Base-by-base conservation (phyloP, 352 stramenopile species). In the Globisporangium perplexum region DNA sequence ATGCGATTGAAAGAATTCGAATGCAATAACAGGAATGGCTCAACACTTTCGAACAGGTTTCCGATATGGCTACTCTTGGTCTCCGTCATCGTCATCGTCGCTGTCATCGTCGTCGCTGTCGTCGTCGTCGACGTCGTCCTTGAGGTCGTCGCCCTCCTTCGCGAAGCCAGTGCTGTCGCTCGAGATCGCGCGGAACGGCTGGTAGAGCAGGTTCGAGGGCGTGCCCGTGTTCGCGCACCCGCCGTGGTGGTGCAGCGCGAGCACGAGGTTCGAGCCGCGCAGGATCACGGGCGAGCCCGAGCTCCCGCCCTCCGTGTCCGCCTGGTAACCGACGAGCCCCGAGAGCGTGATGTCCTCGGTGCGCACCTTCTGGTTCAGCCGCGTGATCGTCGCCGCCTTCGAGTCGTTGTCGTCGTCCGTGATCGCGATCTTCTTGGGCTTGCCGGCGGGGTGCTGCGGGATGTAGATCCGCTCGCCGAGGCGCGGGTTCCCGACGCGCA, bases 391-490 rank as follows among this genome's bases (percentile, higher is more conserved):
- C 24, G 57, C 65, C 38, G 71, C 53, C 38, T 46, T 48, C n/a
- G 70, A 57, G 49, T 74, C 66, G 53, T 69, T 53, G 31, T 74
- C 57, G 39, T 74, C 66, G 50, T 74, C 63, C n/a, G 60, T 66
- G 50, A 65, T 63, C 31, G 66, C 63, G 55, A 74, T 71, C 54
- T 62, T 60, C 48, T 63, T 67, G 4, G 66, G 51, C 7, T 55
- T 49, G 15, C 63, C 63, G 26, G 31, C 50, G 3, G 66, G 66
- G 52, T 75, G 63, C 58, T 72, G 63, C 23, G 61, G 60, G 42
- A 75, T 68, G 63, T 71, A 75, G 51, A 75, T 63, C 55, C 64
- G 22, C 31, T 74, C 66, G 10, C 55, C 49, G 11, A 63, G 35
- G 7, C 35, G 30, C 1, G 64, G 47, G 26, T 48, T 46, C 14